These are phyloP conservation scores for Podaxis sp. DNA, from an alignment of 768 basidiomycete genomes.

Conservation along the genomic window DNA sequence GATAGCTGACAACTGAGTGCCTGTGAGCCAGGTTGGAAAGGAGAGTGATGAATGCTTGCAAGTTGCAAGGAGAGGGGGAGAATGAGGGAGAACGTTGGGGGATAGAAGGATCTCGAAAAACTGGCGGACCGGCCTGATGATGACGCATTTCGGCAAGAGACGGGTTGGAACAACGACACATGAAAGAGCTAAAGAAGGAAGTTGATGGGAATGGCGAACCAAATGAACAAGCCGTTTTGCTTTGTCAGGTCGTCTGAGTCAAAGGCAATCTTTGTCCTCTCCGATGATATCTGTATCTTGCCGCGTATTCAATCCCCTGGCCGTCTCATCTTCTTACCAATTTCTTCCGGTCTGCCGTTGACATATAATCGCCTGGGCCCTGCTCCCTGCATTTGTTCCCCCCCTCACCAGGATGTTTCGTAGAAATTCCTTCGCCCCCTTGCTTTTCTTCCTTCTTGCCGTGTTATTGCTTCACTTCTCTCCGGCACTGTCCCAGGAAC, in stretches of 20 bases:
- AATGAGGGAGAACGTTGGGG: neutral
- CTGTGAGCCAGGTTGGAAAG: neutral
- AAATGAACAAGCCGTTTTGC: constrained; percentile 2
- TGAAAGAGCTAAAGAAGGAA: constrained; percentile 4
- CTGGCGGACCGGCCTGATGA: neutral
- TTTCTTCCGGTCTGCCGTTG: neutral
- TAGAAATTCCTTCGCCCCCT: constrained; percentile 1
- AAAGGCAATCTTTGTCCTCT: constrained; percentile 15
- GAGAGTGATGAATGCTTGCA: neutral
- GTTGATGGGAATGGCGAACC: neutral
- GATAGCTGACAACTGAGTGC: neutral
- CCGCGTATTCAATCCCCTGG: neutral
- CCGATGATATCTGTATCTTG: constrained; percentile 13
- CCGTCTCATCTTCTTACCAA: neutral
- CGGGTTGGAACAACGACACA: neutral
- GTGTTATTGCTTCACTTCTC: neutral
- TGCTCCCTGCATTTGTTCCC: neutral
- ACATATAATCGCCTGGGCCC: neutral
- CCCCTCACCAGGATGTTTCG: constrained; percentile 14
- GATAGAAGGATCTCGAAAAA: neutral
- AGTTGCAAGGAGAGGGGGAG: neutral
- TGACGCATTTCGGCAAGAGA: constrained; percentile 3
- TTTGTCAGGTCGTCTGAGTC: constrained; percentile 26
- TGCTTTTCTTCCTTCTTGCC: constrained; percentile 12
- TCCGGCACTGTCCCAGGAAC: constrained; percentile 3